Conservation (phyloP, 1,284 basidiomycete species). For the Nidula niveotomentosa region DNA sequence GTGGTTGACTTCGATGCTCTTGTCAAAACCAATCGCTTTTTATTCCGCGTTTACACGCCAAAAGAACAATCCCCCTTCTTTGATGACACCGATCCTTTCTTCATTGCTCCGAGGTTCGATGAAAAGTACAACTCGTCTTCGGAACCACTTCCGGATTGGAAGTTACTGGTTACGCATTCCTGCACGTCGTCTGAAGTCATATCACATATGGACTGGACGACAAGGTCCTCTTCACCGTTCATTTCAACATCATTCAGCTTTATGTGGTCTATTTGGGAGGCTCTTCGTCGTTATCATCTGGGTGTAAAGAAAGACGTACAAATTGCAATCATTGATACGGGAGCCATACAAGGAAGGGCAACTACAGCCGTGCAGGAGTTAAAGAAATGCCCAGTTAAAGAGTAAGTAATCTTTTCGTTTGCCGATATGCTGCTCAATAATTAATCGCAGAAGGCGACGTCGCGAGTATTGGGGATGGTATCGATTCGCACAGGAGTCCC, state of each 20-base stretch:
- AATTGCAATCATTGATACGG: slow-evolving; percentile 75
- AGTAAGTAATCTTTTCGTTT: slow-evolving; percentile 40
- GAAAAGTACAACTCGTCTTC: slow-evolving; percentile 42
- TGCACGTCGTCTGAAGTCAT: slow-evolving; percentile 61
- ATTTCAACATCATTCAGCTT: slow-evolving; percentile 78
- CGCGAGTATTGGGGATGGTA: slow-evolving; percentile 74
- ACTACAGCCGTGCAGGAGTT: slow-evolving; percentile 66
- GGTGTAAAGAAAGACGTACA: slow-evolving; percentile 72
- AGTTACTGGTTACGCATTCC: slow-evolving; percentile 24
- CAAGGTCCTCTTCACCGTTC: slow-evolving; percentile 63
- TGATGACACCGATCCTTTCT: slow-evolving; percentile 56
- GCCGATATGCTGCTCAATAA: too few species aligned
- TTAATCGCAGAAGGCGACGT: slow-evolving; percentile 44
- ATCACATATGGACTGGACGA: slow-evolving; percentile 73
- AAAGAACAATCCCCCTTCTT: slow-evolving; percentile 52
- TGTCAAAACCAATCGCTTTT: slow-evolving; percentile 62
- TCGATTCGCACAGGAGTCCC: slow-evolving; percentile 69
- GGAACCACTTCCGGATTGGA: slow-evolving; percentile 26
- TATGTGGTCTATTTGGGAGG: slow-evolving; percentile 79
- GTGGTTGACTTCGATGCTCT: slow-evolving; percentile 62
- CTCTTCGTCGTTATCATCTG: slow-evolving; percentile 65
- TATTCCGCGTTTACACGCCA: slow-evolving; percentile 78
- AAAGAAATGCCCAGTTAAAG: slow-evolving; percentile 43
- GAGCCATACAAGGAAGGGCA: slow-evolving; percentile 51
- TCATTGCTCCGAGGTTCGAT: slow-evolving; percentile 64